Conservation (phyloP, 1,284 basidiomycete genomes). For the Lignosus rhinocerotis region DNA sequence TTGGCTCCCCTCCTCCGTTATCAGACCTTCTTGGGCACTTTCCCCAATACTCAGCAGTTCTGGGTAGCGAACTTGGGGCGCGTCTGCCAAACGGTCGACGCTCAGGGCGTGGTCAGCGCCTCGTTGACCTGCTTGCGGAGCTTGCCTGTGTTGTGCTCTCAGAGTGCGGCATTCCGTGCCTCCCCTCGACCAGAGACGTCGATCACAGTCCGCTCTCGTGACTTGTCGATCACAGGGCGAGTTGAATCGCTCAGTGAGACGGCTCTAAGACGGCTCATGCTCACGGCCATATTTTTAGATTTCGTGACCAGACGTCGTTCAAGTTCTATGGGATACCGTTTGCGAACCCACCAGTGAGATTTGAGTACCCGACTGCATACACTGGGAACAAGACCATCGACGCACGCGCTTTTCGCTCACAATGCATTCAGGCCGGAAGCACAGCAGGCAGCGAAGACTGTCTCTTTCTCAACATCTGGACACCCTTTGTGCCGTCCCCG, state of each 20-base stretch:
- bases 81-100: constrained; percentile 28
- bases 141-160: constrained; percentile 32
- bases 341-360: constrained; percentile 34
- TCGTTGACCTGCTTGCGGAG: constrained; percentile 22
- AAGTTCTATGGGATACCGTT: constrained; percentile 40
- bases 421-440: constrained; percentile 32
- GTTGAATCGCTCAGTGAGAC: constrained; percentile 1
- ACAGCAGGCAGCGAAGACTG: constrained; percentile 38
- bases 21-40: constrained; percentile 26
- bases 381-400: constrained; percentile 30
- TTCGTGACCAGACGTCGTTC: constrained; percentile 38
- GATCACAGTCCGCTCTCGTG: constrained; percentile 25
- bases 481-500: constrained; percentile 36
- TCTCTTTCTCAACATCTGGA: constrained; percentile 47
- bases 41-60: constrained; percentile 26
- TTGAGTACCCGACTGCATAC: constrained; percentile 34
- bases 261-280: background rate
- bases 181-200: constrained; percentile 22
- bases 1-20: constrained; percentile 28
- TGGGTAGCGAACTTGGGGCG: constrained; percentile 29
- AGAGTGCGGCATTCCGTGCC: constrained; percentile 27
- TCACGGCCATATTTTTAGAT: constrained; percentile 21
- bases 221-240: constrained; percentile 31
- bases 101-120: constrained; percentile 22
- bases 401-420: constrained; percentile 34